These are phyloP conservation scores for Exobasidium cylindrosporum DNA, from an alignment of 1,284 basidiomycete genomes.

Conservation along the genomic window DNA sequence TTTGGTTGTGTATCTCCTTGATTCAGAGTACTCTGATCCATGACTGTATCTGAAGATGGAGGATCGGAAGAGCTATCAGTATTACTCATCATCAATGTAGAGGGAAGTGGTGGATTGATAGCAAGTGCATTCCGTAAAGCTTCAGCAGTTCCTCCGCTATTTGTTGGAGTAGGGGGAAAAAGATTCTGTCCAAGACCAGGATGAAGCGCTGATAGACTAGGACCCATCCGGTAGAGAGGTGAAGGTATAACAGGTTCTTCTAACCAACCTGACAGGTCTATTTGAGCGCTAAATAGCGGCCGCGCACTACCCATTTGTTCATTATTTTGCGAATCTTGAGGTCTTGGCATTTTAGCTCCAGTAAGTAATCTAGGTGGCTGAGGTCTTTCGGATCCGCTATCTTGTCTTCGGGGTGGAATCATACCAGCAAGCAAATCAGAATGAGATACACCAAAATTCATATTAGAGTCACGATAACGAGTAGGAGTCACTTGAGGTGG, in stretches of 20 bases:
- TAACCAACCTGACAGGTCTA: slow-evolving; percentile 50
- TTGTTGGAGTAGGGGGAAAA: slow-evolving; percentile 21
- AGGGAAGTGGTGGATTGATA: background rate
- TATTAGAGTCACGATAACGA: background rate
- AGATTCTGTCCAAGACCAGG: slow-evolving; percentile 10
- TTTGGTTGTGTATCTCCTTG: background rate
- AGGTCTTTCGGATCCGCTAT: slow-evolving; percentile 1
- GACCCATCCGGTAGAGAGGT: slow-evolving; percentile 47
- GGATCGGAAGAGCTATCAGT: background rate
- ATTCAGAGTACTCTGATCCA: slow-evolving; percentile 4
- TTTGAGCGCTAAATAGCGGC: slow-evolving; percentile 22
- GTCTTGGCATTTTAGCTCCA: slow-evolving; percentile 20
- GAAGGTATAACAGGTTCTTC: slow-evolving; percentile 52
- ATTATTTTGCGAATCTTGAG: background rate
- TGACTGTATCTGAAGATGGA: background rate
- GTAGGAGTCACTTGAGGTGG: slow-evolving; percentile 8
- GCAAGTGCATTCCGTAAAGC: background rate
- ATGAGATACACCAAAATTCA: background rate
- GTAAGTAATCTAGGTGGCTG: slow-evolving; percentile 19
- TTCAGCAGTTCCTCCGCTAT: background rate
- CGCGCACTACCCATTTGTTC: slow-evolving; percentile 1
- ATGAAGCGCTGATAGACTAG: slow-evolving; percentile 29
- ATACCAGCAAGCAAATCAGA: background rate
- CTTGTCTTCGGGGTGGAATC: background rate
- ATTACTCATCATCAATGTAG: background rate